Evolutionary conservation across 352 stramenopile species (phyloP), one percentile per base, ranked within the genome.

Genomic region (Phytophthora cactorum): DNA sequence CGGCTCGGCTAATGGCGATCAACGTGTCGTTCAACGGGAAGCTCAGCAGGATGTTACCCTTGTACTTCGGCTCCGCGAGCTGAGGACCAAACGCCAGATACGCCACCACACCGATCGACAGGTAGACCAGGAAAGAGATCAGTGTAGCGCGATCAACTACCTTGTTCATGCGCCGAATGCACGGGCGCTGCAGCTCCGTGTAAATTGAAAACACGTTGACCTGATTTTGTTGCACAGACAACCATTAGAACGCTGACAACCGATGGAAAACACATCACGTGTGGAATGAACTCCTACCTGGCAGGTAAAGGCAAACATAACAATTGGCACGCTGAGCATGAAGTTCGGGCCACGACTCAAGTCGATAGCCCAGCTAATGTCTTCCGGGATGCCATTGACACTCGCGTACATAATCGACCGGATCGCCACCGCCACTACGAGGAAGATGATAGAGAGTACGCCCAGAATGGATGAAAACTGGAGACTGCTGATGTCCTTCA

Each of bases 251-350:
- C 50, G 29, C 31, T 43, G 53, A 29, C 15, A 49, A 31, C 22
- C 17, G 34, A 54, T 36, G 3, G 17, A 41, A 38, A 14, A n/a
- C 17, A 51, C 29, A 47, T n/a, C 3, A n/a, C 22, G 11, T 7
- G 34, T 15, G 7, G 28, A 44, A 28, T 22, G 11, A 14, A 25
- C 6, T 22, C 52, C 3, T 75, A 89, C 82, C 77, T 95, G 87
- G 56, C 84, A 93, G n/a, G 87, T 95, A 70, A 95, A 95, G 17
- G 87, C 87, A 61, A 95, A 95, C 87, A 95, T 95, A 57, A 95
- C 84, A 72, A 95, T 93, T 15, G 87, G 87, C 31, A 95, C 87
- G 46, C 85, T 91, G 5, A 95, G 84, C 84, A 95, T 93, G 36
- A 93, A 95, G 54, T 95, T 69, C 17, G 85, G 77, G 15, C 85